These are phyloP conservation scores for Pittosporum tobira DNA, from an alignment of 129 eudicot species.

Conservation along the genomic window DNA sequence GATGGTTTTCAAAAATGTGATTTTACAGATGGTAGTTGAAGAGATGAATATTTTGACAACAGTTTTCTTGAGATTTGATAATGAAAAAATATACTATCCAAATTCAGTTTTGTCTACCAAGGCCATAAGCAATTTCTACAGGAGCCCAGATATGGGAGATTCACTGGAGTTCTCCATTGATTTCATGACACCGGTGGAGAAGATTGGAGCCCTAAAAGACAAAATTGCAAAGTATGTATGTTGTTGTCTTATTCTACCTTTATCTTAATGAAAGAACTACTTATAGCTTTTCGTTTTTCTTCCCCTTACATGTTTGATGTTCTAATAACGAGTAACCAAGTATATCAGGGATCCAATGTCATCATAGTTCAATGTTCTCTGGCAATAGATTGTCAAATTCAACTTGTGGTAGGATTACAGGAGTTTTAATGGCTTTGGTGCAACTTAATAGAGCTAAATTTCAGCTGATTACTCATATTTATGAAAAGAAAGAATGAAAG, in stretches of 20 bases:
- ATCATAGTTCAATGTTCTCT: too few species aligned
- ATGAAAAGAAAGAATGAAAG: too few species aligned
- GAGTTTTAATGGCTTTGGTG: not conserved
- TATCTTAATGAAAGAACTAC: not conserved
- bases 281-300: not conserved
- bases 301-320: too few species aligned
- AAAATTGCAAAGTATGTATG: slow-evolving; percentile 54
- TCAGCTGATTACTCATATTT: not conserved
- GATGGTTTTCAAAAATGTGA: too few species aligned
- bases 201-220: slow-evolving; percentile 63
- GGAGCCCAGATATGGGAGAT: slow-evolving; percentile 96
- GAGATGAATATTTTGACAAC: slow-evolving; percentile 91
- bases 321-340: not conserved
- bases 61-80: slow-evolving; percentile 66
- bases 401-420: not conserved
- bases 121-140: slow-evolving; percentile 78
- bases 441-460: not conserved
- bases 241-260: not conserved
- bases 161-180: slow-evolving; percentile 62
- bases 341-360: not conserved
- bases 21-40: slow-evolving; percentile 73
- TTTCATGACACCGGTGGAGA: slow-evolving; percentile 61
- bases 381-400: not conserved
- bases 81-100: slow-evolving; percentile 77
- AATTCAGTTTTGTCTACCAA: slow-evolving; percentile 69